phyloP scores from a whole-genome alignment of 2,329 filamentous ascomycete species.

The Metarhizium humberi region DNA sequence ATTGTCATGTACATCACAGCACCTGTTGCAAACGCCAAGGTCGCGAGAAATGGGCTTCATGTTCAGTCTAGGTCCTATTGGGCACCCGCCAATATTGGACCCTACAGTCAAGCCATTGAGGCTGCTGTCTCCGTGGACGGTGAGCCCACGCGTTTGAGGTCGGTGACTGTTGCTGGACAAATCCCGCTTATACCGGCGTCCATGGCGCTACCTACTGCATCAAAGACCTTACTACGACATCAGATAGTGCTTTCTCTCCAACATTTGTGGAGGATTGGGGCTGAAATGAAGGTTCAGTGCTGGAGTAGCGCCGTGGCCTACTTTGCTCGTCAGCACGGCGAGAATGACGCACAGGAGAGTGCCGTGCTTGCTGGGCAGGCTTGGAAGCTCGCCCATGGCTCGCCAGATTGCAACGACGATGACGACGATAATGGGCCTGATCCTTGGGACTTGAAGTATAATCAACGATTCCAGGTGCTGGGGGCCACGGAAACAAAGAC shows the following conservation, averaged over 20 bases:
- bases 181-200: constrained; percentile 76
- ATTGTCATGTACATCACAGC: constrained; percentile 49
- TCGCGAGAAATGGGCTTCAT: constrained; percentile 58
- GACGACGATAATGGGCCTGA: constrained; percentile 45
- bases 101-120: constrained; percentile 82
- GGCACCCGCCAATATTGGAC: constrained; percentile 96
- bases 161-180: constrained; percentile 73
- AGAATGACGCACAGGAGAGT: constrained; percentile 20
- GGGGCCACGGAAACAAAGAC: constrained; percentile 17
- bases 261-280: constrained; percentile 78
- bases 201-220: constrained; percentile 51
- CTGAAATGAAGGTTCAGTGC: constrained; percentile 60
- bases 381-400: constrained; percentile 39
- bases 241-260: constrained; percentile 71
- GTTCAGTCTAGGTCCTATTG: constrained; percentile 93
- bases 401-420: constrained; percentile 37
- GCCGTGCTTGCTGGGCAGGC: constrained; percentile 33
- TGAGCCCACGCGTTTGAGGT: constrained; percentile 16
- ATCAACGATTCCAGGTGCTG: constrained; percentile 36
- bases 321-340: constrained; percentile 36
- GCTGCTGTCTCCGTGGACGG: constrained; percentile 23
- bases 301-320: constrained; percentile 73
- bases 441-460: constrained; percentile 59
- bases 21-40: constrained; percentile 17
- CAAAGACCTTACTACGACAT: constrained; percentile 33